phyloP scores from a whole-genome alignment of 257 asterid species.

The Haberlea rhodopensis region DNA sequence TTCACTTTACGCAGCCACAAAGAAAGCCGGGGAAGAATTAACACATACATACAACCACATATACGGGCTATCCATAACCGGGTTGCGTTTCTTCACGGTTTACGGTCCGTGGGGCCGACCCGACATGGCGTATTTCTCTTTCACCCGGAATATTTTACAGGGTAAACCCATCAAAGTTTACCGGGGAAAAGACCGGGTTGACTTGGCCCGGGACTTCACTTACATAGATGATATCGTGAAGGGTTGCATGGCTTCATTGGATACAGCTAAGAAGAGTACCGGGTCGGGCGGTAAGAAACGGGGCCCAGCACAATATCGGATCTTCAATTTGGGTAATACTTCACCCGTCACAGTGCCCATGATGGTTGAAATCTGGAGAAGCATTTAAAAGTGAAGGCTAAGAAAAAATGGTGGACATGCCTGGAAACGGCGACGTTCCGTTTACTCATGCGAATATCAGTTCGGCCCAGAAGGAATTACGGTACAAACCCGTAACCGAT shows the following conservation, averaged over 20 bases:
- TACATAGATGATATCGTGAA: slow-evolving; percentile 51
- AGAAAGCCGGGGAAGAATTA: slow-evolving; percentile 52
- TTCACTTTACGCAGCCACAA: slow-evolving; percentile 49
- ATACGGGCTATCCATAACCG: slow-evolving; percentile 46
- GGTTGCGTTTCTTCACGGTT: slow-evolving; percentile 48
- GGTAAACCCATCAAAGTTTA: slow-evolving; percentile 46
- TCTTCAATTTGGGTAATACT: slow-evolving; percentile 50
- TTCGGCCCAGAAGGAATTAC: slow-evolving; percentile 40
- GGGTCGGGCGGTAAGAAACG: slow-evolving; percentile 59
- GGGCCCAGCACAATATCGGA: slow-evolving; percentile 47
- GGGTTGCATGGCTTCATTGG: slow-evolving; percentile 47
- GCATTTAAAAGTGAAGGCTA: slow-evolving; percentile 46
- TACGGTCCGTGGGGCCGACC: slow-evolving; percentile 61
- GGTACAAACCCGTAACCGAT: slow-evolving; percentile 51
- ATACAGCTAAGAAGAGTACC: slow-evolving; percentile 50
- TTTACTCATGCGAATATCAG: slow-evolving; percentile 54
- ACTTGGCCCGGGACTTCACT: slow-evolving; percentile 50
- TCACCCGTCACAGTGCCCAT: slow-evolving; percentile 57
- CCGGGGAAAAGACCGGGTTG: slow-evolving; percentile 42
- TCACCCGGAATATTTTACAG: slow-evolving; percentile 37
- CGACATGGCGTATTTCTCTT: slow-evolving; percentile 55
- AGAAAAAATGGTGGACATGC: slow-evolving; percentile 45
- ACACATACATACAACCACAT: slow-evolving; percentile 52
- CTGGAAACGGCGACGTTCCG: slow-evolving; percentile 66
- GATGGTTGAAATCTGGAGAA: slow-evolving; percentile 53